These are phyloP conservation scores for Trichoderma aggressivum DNA, from an alignment of 2,329 filamentous ascomycete species.

Conservation along the genomic window DNA sequence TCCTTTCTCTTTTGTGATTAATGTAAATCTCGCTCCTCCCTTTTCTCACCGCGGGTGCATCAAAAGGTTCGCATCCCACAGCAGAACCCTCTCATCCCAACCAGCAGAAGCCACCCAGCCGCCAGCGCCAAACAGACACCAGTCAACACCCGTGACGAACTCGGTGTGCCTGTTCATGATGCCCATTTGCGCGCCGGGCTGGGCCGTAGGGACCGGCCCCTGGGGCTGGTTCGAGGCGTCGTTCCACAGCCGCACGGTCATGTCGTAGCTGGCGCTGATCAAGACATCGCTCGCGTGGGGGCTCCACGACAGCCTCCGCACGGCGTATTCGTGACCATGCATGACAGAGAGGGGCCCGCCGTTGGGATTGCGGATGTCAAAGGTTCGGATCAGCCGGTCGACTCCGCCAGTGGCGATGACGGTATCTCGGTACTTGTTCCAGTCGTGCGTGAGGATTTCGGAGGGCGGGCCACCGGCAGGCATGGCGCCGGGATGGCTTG, in stretches of 20 bases:
- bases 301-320: conserved; percentile 83
- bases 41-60: conserved; percentile 29
- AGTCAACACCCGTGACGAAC: conserved; percentile 94
- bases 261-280: conserved; percentile 91
- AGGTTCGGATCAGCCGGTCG: conserved; percentile 80
- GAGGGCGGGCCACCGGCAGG: conserved; percentile 55
- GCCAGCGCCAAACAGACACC: conserved; percentile 93
- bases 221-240: conserved; percentile 56
- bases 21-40: not conserved
- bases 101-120: conserved; percentile 94
- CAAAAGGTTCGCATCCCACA: conserved; percentile 78
- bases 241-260: conserved; percentile 93
- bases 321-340: conserved; percentile 85
- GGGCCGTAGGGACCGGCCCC: conserved; percentile 35
- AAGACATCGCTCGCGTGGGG: conserved; percentile 88
- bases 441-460: conserved; percentile 92
- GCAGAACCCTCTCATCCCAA: conserved; percentile 87
- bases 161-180: conserved; percentile 92
- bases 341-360: conserved; percentile 71
- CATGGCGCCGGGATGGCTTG: conserved; percentile 42
- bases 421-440: conserved; percentile 94
- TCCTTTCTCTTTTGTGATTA: not conserved
- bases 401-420: conserved; percentile 87
- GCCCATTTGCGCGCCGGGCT: conserved; percentile 69
- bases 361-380: conserved; percentile 77